phyloP scores from a whole-genome alignment of 106 monocot genomes.

The Narthecium ossifragum region DNA sequence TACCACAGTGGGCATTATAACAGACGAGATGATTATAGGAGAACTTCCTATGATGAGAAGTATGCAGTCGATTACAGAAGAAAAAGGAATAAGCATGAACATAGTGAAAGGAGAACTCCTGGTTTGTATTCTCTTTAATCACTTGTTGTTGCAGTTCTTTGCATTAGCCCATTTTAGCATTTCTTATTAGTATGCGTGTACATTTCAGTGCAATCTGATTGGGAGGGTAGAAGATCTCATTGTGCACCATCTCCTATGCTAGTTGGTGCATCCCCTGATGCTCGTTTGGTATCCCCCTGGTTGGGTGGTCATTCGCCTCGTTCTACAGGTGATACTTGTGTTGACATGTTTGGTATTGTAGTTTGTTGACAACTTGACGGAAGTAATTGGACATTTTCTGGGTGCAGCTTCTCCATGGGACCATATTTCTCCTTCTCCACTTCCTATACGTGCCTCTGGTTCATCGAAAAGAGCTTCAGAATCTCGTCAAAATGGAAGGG shows the following conservation, averaged over 20 bases:
- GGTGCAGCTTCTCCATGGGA: conserved; percentile 85
- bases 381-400: not conserved
- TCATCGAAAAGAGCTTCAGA: conserved; percentile 48
- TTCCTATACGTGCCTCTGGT: conserved; percentile 76
- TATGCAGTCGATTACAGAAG: conserved; percentile 25
- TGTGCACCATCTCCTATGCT: conserved; percentile 95
- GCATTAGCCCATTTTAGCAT: not conserved
- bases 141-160: not conserved
- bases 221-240: conserved; percentile 87
- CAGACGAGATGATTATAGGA: conserved; percentile 36
- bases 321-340: conserved; percentile 53
- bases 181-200: not conserved
- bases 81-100: conserved; percentile 39
- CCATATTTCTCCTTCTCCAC: conserved; percentile 68
- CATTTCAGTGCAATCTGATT: conserved; percentile 59
- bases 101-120: conserved; percentile 38
- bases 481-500: conserved; percentile 33
- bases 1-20: conserved; percentile 25
- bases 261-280: conserved; percentile 79
- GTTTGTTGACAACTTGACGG: not conserved
- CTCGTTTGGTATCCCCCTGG: conserved; percentile 88
- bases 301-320: conserved; percentile 76
- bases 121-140: conserved; percentile 21
- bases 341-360: too few relatives aligned
- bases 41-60: conserved; percentile 15